phyloP scores from a whole-genome alignment of 148 eudicot genomes.

The Limonium bicolor region DNA sequence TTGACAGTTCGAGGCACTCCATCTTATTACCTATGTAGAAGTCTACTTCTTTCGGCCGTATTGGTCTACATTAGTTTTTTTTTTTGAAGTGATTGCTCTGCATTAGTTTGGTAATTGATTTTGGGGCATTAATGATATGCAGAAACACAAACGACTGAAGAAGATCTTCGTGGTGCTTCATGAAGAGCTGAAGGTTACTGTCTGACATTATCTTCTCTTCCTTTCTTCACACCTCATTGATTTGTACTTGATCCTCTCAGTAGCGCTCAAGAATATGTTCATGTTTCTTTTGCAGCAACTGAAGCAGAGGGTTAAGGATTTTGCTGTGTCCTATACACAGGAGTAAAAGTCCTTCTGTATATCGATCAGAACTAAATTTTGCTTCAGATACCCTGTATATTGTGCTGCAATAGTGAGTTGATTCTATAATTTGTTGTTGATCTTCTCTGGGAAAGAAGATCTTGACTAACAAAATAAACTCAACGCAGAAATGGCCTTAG shows the following conservation, averaged over 20 bases:
- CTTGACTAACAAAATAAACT: too few species aligned
- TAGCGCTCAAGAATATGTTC: background rate
- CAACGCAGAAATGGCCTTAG: too few species aligned
- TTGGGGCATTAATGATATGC: slow-evolving; percentile 13
- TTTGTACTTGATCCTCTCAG: background rate
- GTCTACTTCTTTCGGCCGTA: too few species aligned
- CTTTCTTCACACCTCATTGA: background rate
- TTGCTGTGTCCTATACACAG: slow-evolving; percentile 27
- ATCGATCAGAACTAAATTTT: too few species aligned
- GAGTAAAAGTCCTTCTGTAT: slow-evolving; percentile 13
- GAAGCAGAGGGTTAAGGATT: slow-evolving; percentile 72
- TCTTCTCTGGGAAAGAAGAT: too few species aligned
- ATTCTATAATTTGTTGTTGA: too few species aligned
- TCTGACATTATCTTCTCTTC: background rate
- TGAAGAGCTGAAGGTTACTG: slow-evolving; percentile 68
- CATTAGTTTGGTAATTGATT: background rate
- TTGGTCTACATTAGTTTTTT: background rate
- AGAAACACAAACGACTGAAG: slow-evolving; percentile 78
- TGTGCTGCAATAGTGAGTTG: too few species aligned
- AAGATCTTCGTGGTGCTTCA: slow-evolving; percentile 86
- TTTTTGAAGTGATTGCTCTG: background rate
- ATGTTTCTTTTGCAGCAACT: slow-evolving; percentile 34
- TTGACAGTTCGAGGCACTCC: too few species aligned
- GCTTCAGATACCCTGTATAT: background rate
- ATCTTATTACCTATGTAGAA: too few species aligned